Evolutionary conservation across 352 stramenopile species (phyloP).

Genomic region (Phytophthora ohioensis): DNA sequence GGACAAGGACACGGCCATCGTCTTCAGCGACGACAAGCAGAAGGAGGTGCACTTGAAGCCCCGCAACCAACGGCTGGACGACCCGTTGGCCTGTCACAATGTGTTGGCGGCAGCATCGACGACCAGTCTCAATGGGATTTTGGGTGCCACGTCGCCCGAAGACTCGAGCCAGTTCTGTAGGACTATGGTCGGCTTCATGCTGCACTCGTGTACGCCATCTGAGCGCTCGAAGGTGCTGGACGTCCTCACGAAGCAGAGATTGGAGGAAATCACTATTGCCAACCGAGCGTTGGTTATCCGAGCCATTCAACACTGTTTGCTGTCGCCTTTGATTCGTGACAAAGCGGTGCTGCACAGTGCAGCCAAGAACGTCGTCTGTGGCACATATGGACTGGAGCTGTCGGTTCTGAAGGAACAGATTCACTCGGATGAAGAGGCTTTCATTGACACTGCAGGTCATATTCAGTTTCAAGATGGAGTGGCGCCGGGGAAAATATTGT

Average conservation of each 20-base stretch:
- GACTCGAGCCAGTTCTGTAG: slow-evolving; percentile 78
- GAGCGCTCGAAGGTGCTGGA: slow-evolving; percentile 79
- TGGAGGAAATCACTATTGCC: slow-evolving; percentile 76
- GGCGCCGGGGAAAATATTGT: slow-evolving; percentile 18
- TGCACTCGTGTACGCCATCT: slow-evolving; percentile 67
- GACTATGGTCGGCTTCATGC: slow-evolving; percentile 89
- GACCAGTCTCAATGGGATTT: slow-evolving; percentile 79
- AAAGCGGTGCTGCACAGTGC: slow-evolving; percentile 73
- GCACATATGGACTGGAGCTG: slow-evolving; percentile 73
- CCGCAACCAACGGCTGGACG: slow-evolving; percentile 57
- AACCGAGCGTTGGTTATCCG: slow-evolving; percentile 84
- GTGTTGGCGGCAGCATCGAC: slow-evolving; percentile 66
- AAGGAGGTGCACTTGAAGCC: slow-evolving; percentile 80
- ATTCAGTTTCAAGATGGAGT: slow-evolving; percentile 36
- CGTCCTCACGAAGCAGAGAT: slow-evolving; percentile 70
- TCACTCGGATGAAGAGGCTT: slow-evolving; percentile 68
- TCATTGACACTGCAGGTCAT: slow-evolving; percentile 42
- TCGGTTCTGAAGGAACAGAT: slow-evolving; percentile 86
- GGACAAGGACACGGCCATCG: slow-evolving; percentile 72
- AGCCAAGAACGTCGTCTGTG: slow-evolving; percentile 74
- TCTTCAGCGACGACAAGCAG: slow-evolving; percentile 77
- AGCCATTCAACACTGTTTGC: slow-evolving; percentile 79
- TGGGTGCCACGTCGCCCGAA: slow-evolving; percentile 79
- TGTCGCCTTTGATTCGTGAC: slow-evolving; percentile 74
- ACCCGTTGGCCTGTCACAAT: slow-evolving; percentile 81